A percentile compares a stretch with the other conserved stretches of the same genome.
phyloP scores from a whole-genome alignment of 305 asterid genomes.

The Caryopteris hybrid region DNA sequence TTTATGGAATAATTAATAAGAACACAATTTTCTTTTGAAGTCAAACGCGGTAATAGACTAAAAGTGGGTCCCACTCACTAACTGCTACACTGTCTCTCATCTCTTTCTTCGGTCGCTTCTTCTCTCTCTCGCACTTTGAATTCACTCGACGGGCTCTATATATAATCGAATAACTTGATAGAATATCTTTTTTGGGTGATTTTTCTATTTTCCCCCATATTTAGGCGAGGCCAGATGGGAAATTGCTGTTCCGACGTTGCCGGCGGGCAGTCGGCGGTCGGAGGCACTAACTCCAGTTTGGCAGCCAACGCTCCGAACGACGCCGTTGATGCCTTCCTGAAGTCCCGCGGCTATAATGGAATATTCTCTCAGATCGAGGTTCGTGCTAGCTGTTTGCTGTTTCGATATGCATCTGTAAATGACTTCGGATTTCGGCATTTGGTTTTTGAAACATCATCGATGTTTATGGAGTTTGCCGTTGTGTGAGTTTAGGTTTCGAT shows the following conservation, averaged over 20 bases:
- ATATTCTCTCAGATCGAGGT: constrained; percentile 98
- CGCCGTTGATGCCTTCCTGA: constrained; percentile 80
- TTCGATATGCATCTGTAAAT: background rate
- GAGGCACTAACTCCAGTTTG: constrained; percentile 49
- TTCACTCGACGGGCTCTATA: constrained; percentile 11
- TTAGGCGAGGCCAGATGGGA: constrained; percentile 58
- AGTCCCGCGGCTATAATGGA: constrained; percentile 75
- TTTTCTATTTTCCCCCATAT: background rate
- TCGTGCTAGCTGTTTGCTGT: background rate
- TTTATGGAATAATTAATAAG: background rate
- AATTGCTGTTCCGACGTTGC: constrained; percentile 89
- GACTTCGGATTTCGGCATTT: constrained; percentile 8
- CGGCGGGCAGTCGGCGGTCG: constrained; percentile 82
- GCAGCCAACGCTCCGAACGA: constrained; percentile 50
- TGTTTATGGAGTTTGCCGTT: constrained; percentile 13
- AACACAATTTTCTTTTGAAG: background rate
- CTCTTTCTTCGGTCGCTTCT: constrained; percentile 17
- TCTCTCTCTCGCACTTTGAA: constrained; percentile 16
- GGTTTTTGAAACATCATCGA: background rate
- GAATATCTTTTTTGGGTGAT: background rate
- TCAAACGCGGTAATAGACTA: background rate
- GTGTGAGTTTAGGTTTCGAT: constrained; percentile 16
- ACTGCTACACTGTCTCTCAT: constrained; percentile 16
- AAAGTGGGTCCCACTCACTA: background rate
- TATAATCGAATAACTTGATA: background rate